A percentile compares a stretch with the other conserved stretches of the same genome.
Conservation (phyloP, 2,329 filamentous ascomycete genomes). For the Phyllosticta citriasiana region DNA sequence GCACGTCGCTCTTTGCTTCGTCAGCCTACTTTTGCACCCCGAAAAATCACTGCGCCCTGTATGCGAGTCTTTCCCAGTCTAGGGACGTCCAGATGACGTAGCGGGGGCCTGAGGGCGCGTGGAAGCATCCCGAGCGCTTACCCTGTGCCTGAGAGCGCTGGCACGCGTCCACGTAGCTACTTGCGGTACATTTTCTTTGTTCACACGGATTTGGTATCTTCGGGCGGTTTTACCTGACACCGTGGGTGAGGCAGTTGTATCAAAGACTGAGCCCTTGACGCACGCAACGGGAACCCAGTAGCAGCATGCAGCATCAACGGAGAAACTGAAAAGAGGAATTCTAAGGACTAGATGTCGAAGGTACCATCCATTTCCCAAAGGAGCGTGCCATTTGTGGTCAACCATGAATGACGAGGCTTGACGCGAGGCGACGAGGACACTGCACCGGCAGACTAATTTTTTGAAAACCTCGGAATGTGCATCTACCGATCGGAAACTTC, state of each 20-base stretch:
- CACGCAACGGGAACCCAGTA: background rate
- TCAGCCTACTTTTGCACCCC: background rate
- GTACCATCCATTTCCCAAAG: too few species aligned
- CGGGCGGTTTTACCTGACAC: background rate
- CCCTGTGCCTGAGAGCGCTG: background rate
- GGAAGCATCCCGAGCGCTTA: background rate
- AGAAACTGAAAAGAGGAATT: background rate
- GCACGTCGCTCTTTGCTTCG: background rate
- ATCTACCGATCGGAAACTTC: too few species aligned
- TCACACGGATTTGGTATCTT: background rate
- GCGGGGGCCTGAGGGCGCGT: background rate
- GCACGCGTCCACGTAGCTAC: background rate
- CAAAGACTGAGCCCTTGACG: background rate
- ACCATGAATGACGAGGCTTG: too few species aligned
- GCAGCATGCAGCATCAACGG: background rate
- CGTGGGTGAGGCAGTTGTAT: background rate
- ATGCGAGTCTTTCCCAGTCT: background rate
- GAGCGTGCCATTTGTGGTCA: too few species aligned
- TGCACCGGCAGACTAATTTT: too few species aligned
- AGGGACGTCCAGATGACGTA: background rate
- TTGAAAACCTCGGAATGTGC: too few species aligned
- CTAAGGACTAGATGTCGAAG: too few species aligned
- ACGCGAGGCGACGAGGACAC: too few species aligned
- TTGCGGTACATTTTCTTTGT: background rate
- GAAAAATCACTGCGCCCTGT: background rate